Base-by-base conservation (phyloP, 2,329 filamentous ascomycete genomes). In the Aspergillus arachidicola region DNA sequence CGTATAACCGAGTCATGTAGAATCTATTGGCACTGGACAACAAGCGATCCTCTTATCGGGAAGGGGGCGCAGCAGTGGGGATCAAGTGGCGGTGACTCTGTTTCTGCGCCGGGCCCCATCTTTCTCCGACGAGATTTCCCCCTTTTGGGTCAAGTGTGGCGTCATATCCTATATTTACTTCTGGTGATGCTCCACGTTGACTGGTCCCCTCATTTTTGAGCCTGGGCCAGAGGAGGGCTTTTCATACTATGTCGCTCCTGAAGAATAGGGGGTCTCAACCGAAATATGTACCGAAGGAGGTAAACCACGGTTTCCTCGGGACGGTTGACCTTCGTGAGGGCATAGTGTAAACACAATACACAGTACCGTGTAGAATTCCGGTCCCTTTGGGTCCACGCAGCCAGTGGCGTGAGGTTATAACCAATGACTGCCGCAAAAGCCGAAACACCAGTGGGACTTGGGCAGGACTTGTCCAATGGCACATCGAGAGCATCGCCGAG, bases 11-110 rank as follows among this genome's bases (percentile, higher is more conserved):
- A 16, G 38, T 3, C 16, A n/a, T 41, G 38, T 19, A 9, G 38
- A 41, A n/a, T 19, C 5, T 16, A 36, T 36, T 36, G 34, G 16
- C 16, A 19, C 36, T 19, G 43, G 43, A 36, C 14, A 21, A 23
- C 43, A 21, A 16, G 12, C 4, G 5, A 23, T 14, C 6, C 23
- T 16, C 23, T 34, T 53, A 19, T 53, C 50, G 14, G 50, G 50
- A 6, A 51, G 48, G 50, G 28, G 50, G 50, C 50, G 50, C 50
- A 53, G 50, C 50, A 34, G 50, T 53, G 50, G 50, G 30, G 50
- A 11, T 53, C 28, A 34, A 34, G 50, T 53, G 50, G 50, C 50
- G 50, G 50, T 53, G 50, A 53, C 50, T 11, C 19, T 23, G 19
- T 9, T 16, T 34, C 28, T 53, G 30, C 11, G 3, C 50, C 6